Conservation (phyloP, 257 asterid species). For the Solanum habrochaites region DNA sequence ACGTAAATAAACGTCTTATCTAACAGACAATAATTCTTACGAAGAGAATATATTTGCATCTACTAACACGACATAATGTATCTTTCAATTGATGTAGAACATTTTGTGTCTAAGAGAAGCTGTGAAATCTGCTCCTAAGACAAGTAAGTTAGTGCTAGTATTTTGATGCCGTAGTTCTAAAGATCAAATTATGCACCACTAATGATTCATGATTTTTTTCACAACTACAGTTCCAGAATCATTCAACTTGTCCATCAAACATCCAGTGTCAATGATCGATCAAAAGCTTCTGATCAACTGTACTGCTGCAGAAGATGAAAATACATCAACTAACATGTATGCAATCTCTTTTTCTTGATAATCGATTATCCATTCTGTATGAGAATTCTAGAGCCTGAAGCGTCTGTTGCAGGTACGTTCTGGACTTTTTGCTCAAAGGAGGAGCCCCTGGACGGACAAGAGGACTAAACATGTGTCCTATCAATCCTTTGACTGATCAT, state of each 20-base stretch:
- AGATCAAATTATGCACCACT: background rate
- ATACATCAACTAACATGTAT: background rate
- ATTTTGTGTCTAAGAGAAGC: slow-evolving; percentile 38
- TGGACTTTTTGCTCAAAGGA: background rate
- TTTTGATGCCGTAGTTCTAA: background rate
- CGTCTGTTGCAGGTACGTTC: background rate
- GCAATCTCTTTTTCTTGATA: background rate
- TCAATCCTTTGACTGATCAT: background rate
- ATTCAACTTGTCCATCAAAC: slow-evolving; percentile 35
- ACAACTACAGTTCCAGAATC: slow-evolving; percentile 18
- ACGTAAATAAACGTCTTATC: background rate
- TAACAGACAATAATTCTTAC: background rate
- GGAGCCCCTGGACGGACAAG: slow-evolving; percentile 1
- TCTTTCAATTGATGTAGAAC: slow-evolving; percentile 29
- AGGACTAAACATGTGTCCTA: background rate
- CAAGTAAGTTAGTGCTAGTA: slow-evolving; percentile 32
- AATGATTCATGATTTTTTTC: background rate
- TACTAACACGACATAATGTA: background rate
- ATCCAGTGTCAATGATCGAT: slow-evolving; percentile 32
- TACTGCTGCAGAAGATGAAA: slow-evolving; percentile 9
- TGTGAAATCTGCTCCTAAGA: slow-evolving; percentile 10
- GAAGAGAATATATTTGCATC: background rate
- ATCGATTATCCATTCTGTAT: background rate
- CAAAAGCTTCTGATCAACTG: slow-evolving; percentile 39
- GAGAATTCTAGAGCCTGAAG: background rate